phyloP scores from a whole-genome alignment of 345 rosid species.

The Erodium maritimum region DNA sequence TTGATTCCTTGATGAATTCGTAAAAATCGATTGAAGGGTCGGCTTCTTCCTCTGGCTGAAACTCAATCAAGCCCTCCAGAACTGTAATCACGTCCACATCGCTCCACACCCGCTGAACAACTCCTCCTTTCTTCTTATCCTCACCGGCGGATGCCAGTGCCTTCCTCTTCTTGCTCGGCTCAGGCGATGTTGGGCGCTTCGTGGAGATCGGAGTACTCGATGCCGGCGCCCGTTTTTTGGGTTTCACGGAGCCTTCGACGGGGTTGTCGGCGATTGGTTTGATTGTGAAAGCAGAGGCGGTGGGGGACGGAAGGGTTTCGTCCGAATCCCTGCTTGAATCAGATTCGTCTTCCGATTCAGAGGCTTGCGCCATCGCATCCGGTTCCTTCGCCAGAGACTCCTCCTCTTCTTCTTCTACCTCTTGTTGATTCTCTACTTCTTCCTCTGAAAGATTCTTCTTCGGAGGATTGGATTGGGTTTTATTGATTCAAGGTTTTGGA shows the following conservation, averaged over 20 bases:
- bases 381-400: constrained; percentile 3
- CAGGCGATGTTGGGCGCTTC: background rate
- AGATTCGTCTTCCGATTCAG: constrained; percentile 16
- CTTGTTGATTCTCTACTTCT: constrained; percentile 10
- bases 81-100: constrained; percentile 35
- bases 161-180: background rate
- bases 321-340: constrained; percentile 20
- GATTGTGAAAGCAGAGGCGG: constrained; percentile 14
- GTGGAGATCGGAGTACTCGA: background rate
- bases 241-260: constrained; percentile 2
- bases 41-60: constrained; percentile 19
- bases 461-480: no score
- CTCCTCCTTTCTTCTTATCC: constrained; percentile 14
- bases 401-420: constrained; percentile 3
- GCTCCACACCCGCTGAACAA: constrained; percentile 28
- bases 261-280: constrained; percentile 16
- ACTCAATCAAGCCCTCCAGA: constrained; percentile 28
- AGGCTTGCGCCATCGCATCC: background rate
- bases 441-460: constrained; percentile 18
- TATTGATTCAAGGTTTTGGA: no score
- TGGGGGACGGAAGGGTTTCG: constrained; percentile 15
- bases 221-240: background rate
- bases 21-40: constrained; percentile 16
- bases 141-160: background rate
- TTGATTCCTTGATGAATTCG: constrained; percentile 20